Evolutionary conservation across 345 rosid genomes (phyloP), one percentile per base, ranked within the genome.

Genomic region (Aquilaria yunnanensis): DNA sequence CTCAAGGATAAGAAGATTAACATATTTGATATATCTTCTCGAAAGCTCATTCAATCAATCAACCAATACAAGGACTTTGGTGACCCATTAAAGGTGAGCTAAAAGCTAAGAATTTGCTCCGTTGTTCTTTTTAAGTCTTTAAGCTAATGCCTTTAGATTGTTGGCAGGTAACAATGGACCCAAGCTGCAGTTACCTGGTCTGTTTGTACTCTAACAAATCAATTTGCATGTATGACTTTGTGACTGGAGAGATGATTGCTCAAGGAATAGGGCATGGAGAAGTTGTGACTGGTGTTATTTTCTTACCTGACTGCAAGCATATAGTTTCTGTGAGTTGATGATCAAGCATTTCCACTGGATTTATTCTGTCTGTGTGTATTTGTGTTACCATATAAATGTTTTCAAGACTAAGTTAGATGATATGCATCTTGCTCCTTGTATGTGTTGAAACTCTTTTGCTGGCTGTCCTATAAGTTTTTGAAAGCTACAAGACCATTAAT

Each of bases 301-400:
- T 87, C 76, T 75, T 90, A 77, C 86, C 92, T 60, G 92, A 90
- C 75, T 87, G 90, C 87, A 76, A 72, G 78, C 97, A 90, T 77
- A 72, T 90, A 9, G 77, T 87, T 68, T 85, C 96, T 54, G 97
- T 90, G 73, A 85, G 97, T 78, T 70, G 55, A 59, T 67, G 5
- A 4, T 37, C 8, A 37, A 1, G 43, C 43, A 31, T 59, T 55
- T 37, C 50, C 45, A 51, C 16, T 56, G 69, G 47, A 70, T 23
- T 47, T 10, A 63, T 51, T 77, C 47, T 12, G 14, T 50, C 64
- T 57, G 1, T 5, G n/a, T 32, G 37, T 32, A 5, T 23, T 48
- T 50, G 13, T 56, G 3, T 48, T 66, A 37, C 43, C 43, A 37
- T 37, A 37, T 37, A 37, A 37, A 2, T 37, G 43, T 37, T 37